A percentile compares a stretch with the other conserved stretches of the same genome.
Evolutionary conservation across 257 asterid species (phyloP).

Genomic region (Verbascum thapsus): DNA sequence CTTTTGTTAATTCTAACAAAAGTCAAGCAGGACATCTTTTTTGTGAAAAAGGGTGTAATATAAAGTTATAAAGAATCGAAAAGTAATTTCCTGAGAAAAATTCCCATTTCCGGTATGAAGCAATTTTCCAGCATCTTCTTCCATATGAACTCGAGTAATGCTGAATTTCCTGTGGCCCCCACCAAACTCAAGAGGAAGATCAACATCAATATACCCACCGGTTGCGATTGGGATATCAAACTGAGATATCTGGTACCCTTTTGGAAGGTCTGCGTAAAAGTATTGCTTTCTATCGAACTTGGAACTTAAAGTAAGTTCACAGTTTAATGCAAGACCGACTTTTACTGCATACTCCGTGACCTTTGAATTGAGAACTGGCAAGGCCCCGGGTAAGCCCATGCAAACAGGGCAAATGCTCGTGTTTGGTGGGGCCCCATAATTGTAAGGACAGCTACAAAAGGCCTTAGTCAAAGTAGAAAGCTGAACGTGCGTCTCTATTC

Average conservation of each 20-base stretch:
- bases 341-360: conserved; percentile 78
- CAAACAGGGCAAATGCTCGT: conserved; percentile 84
- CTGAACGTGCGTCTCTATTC: conserved; percentile 96
- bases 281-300: conserved; percentile 96
- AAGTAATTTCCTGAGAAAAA: conserved; percentile 69
- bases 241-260: conserved; percentile 97
- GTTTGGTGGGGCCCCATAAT: conserved; percentile 84
- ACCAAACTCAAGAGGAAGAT: conserved; percentile 90
- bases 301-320: conserved; percentile 68
- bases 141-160: conserved; percentile 95
- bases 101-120: conserved; percentile 76
- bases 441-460: conserved; percentile 61
- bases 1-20: no score
- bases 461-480: conserved; percentile 60
- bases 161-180: conserved; percentile 97
- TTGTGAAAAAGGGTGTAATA: no score
- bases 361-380: conserved; percentile 92
- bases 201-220: conserved; percentile 82
- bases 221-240: conserved; percentile 86
- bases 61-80: conserved; percentile 12
- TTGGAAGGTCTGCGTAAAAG: conserved; percentile 95
- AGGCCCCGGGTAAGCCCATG: conserved; percentile 97
- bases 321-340: conserved; percentile 86
- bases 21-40: no score
- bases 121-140: conserved; percentile 98